phyloP scores from a whole-genome alignment of 148 eudicot genomes.

The Chenopodium suecicum region DNA sequence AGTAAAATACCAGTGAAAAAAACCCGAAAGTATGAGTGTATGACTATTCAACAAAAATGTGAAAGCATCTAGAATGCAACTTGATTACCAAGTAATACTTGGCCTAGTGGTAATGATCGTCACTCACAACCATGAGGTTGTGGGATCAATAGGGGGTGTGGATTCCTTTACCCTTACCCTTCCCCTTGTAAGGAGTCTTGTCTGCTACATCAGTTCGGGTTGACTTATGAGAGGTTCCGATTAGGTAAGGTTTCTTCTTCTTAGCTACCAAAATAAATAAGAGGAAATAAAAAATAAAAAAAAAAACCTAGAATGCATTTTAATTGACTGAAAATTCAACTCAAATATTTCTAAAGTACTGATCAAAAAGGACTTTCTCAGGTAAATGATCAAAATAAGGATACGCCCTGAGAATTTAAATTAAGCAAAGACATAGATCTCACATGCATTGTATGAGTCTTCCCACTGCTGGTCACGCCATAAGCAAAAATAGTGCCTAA shows the following conservation, averaged over 20 bases:
- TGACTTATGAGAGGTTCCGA: too few relatives aligned
- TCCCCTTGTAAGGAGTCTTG: too few relatives aligned
- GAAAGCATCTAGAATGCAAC: not conserved
- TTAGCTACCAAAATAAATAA: too few relatives aligned
- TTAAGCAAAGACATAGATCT: constrained; percentile 20
- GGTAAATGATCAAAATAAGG: not conserved
- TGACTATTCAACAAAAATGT: too few relatives aligned
- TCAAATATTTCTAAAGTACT: not conserved
- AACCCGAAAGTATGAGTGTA: not conserved
- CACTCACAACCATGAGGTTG: too few relatives aligned
- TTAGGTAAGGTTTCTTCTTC: too few relatives aligned
- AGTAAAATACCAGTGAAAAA: not conserved
- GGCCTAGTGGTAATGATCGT: too few relatives aligned
- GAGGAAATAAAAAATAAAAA: too few relatives aligned
- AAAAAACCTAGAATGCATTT: not conserved
- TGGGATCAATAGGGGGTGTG: too few relatives aligned
- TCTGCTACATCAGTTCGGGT: too few relatives aligned
- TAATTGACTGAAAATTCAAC: not conserved
- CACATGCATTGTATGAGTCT: constrained; percentile 99
- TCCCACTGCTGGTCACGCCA: constrained; percentile 98
- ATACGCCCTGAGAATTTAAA: constrained; percentile 3
- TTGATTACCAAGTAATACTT: not conserved
- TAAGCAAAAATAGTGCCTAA: constrained; percentile 97
- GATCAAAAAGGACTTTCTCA: not conserved
- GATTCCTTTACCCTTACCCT: too few relatives aligned